A percentile compares a stretch with the other conserved stretches of the same genome.
Evolutionary conservation across 371 early-diverging fungal species (phyloP).

Genomic region (Lichtheimia ornata): DNA sequence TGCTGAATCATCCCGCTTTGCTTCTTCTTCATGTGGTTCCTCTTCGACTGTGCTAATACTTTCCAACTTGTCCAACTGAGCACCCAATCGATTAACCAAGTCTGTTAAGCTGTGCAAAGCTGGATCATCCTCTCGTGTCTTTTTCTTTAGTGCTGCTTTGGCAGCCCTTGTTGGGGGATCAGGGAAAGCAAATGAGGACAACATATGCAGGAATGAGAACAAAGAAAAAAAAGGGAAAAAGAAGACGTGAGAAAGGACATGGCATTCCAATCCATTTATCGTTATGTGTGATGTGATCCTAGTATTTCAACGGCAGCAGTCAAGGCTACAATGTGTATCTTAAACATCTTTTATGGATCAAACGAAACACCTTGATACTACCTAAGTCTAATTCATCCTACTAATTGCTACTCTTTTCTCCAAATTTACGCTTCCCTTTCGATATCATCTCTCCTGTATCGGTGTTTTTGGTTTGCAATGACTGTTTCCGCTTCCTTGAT

Average conservation of each 20-base stretch:
- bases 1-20: not conserved
- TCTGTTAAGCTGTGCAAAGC: conserved; percentile 2
- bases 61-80: conserved; percentile 30
- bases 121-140: not conserved
- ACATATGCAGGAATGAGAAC: conserved; percentile 4
- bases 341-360: not conserved
- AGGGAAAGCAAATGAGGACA: conserved; percentile 16
- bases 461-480: too few relatives aligned
- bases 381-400: too few relatives aligned
- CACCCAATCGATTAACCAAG: conserved; percentile 24
- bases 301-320: conserved; percentile 9
- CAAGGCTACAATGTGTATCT: conserved; percentile 4
- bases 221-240: conserved; percentile 5
- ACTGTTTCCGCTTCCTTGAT: too few relatives aligned
- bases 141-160: conserved; percentile 1
- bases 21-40: too few relatives aligned
- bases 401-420: too few relatives aligned
- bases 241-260: not conserved
- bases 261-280: conserved; percentile 2
- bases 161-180: conserved; percentile 5
- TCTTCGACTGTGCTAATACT: not conserved
- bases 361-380: too few relatives aligned
- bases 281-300: not conserved
- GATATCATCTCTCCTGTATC: too few relatives aligned
- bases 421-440: too few relatives aligned